Evolutionary conservation across 257 asterid genomes (phyloP), one percentile per base, ranked within the genome.

Genomic region (Pogostemon cablin): DNA sequence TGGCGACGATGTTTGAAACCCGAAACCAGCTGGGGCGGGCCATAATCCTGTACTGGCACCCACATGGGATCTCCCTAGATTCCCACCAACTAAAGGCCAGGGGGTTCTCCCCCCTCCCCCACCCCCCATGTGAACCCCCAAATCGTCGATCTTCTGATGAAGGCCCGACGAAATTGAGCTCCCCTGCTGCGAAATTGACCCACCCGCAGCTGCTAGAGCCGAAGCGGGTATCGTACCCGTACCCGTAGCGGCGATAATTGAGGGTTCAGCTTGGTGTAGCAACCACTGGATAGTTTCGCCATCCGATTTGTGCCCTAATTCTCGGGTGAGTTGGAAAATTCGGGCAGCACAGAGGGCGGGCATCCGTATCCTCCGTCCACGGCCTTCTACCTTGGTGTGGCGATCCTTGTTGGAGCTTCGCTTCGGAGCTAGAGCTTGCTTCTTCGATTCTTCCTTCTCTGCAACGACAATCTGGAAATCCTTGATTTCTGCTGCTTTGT

Each of bases 281-380:
- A 89, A 62, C 96, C 96, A 89, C 84, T 89, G 96, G 50, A 88
- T 85, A 5, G 96, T 88, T 65, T 87, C 95, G 0, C 95, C 95
- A 48, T 87, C 96, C 25, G 93, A 88, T 75, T 88, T 88, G 77
- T 88, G 96, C 52, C 96, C 96, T 80, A 86, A 81, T 80, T 88
- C 96, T 65, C 93, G 49, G 15, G 96, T 88, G 8, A 89, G 81
- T 71, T 86, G 96, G 37, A 89, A 89, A 46, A 89, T 89, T 55
- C 96, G 81, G 7, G 96, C 93, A 5, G 96, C 96, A 62, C 90
- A 87, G 0, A 89, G 83, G 8, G 93, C 93, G 3, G 96, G 96
- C 96, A 89, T 89, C 81, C 96, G 78, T 8, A 89, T 89, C 62
- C 96, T 77, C 62, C 96, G 74, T 15, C 96, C 96, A 32, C 96